These are phyloP conservation scores for Phytophthora uliginosa DNA, from an alignment of 352 stramenopile species.

Conservation along the genomic window DNA sequence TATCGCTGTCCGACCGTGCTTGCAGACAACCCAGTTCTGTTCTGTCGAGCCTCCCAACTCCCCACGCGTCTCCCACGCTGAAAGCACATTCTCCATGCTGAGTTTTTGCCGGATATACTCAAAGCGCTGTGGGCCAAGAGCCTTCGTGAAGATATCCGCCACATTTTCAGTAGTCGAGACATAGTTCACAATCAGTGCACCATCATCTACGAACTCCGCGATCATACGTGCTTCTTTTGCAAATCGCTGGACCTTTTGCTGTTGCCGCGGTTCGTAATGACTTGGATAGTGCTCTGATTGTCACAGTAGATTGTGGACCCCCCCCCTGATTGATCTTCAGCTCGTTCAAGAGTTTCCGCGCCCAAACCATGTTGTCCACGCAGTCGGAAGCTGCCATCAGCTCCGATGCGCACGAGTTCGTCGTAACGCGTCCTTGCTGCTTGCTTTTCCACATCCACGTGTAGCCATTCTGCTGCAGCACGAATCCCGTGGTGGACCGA, in stretches of 20 bases:
- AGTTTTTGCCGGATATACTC: constrained; percentile 15
- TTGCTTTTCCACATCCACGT: constrained; percentile 6
- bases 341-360: constrained; percentile 8
- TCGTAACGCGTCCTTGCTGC: constrained; percentile 1
- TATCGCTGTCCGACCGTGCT: background rate
- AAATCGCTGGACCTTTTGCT: constrained; percentile 15
- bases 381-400: constrained; percentile 1
- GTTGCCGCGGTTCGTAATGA: constrained; percentile 13
- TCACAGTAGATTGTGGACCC: constrained; percentile 11
- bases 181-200: constrained; percentile 13
- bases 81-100: constrained; percentile 17
- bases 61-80: background rate
- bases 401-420: constrained; percentile 10
- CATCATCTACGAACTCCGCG: constrained; percentile 21
- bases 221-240: constrained; percentile 17
- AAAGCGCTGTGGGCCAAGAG: constrained; percentile 13
- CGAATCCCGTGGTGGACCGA: constrained; percentile 9
- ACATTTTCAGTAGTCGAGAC: constrained; percentile 19
- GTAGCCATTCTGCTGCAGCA: constrained; percentile 4
- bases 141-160: constrained; percentile 24
- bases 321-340: constrained; percentile 2
- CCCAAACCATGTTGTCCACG: constrained; percentile 13
- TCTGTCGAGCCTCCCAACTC: background rate
- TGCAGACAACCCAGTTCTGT: background rate
- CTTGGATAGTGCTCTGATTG: constrained; percentile 12